These are phyloP conservation scores for Pleoardoris graminearum DNA, from an alignment of 2,329 filamentous ascomycete species.

Conservation along the genomic window DNA sequence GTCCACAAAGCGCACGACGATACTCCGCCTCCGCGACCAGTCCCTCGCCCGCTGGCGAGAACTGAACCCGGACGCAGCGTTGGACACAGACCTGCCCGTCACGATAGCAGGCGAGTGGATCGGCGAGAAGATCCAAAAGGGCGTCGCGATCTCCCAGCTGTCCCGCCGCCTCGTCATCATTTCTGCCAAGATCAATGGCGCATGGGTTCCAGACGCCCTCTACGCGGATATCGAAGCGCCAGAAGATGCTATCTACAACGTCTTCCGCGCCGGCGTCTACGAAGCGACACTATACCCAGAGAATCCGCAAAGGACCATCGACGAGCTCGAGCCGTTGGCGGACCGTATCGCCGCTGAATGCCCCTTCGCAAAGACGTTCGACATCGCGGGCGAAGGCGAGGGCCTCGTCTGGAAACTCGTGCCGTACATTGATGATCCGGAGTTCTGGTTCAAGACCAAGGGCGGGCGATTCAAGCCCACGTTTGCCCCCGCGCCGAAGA, in stretches of 20 bases:
- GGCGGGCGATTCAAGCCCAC: slow-evolving; percentile 33
- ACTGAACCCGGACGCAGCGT: slow-evolving; percentile 15
- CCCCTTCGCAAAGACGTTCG: slow-evolving; percentile 31
- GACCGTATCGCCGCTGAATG: slow-evolving; percentile 25
- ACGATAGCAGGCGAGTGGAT: slow-evolving; percentile 40
- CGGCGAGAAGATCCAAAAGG: slow-evolving; percentile 32
- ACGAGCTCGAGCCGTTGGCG: slow-evolving; percentile 19
- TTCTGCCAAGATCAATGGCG: slow-evolving; percentile 29
- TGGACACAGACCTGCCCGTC: slow-evolving; percentile 18
- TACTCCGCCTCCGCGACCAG: slow-evolving; percentile 24
- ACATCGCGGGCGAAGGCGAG: slow-evolving; percentile 27
- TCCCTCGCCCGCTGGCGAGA: slow-evolving; percentile 23
- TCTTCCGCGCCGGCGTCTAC: slow-evolving; percentile 26
- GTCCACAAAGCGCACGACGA: slow-evolving; percentile 13
- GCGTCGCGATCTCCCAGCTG: slow-evolving; percentile 28
- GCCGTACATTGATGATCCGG: slow-evolving; percentile 15
- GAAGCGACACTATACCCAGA: slow-evolving; percentile 19
- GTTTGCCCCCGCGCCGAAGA: slow-evolving; percentile 23
- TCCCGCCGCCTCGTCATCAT: slow-evolving; percentile 34
- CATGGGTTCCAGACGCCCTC: slow-evolving; percentile 28
- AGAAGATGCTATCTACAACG: slow-evolving; percentile 28
- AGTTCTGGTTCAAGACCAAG: slow-evolving; percentile 35
- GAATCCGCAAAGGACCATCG: slow-evolving; percentile 15
- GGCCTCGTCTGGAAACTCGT: slow-evolving; percentile 34
- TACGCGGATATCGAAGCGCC: slow-evolving; percentile 26